phyloP scores from a whole-genome alignment of 176 grass and related monocot species.

The Puya raimondii region DNA sequence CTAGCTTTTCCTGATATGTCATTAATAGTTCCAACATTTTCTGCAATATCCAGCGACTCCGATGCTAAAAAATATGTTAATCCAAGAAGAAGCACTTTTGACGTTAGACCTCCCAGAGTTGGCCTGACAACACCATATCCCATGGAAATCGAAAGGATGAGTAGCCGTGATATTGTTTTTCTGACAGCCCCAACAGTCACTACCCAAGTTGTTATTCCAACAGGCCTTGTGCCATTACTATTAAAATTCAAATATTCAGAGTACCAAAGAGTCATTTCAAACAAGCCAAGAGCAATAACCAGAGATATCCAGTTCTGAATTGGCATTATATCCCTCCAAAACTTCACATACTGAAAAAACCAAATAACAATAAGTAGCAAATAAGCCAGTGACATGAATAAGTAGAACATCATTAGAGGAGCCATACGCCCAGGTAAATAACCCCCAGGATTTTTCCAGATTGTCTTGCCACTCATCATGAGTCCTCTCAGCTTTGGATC shows the following conservation, averaged over 20 bases:
- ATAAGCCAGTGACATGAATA: slow-evolving; percentile 87
- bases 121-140: slow-evolving; percentile 95
- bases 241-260: slow-evolving; percentile 98
- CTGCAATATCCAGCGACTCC: slow-evolving; percentile 72
- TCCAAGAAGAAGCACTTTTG: slow-evolving; percentile 93
- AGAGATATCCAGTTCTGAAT: slow-evolving; percentile 96
- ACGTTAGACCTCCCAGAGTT: slow-evolving; percentile 89
- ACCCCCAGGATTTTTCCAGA: slow-evolving; percentile 93
- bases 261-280: slow-evolving; percentile 99
- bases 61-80: slow-evolving; percentile 93
- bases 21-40: slow-evolving; percentile 99
- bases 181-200: slow-evolving; percentile 90
- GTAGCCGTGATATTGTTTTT: slow-evolving; percentile 84
- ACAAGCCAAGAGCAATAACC: slow-evolving; percentile 86
- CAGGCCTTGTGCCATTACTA: slow-evolving; percentile 62
- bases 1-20: slow-evolving; percentile 92
- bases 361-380: slow-evolving; percentile 60
- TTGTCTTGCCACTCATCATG: slow-evolving; percentile 89
- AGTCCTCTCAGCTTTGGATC: slow-evolving; percentile 94
- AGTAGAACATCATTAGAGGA: slow-evolving; percentile 82
- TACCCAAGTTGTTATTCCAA: slow-evolving; percentile 98
- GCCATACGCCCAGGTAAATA: slow-evolving; percentile 92
- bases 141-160: slow-evolving; percentile 96
- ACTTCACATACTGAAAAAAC: slow-evolving; percentile 86
- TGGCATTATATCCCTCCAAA: slow-evolving; percentile 90